phyloP scores from a whole-genome alignment of 2,329 filamentous ascomycete species.

The Calonectria leucothoes region DNA sequence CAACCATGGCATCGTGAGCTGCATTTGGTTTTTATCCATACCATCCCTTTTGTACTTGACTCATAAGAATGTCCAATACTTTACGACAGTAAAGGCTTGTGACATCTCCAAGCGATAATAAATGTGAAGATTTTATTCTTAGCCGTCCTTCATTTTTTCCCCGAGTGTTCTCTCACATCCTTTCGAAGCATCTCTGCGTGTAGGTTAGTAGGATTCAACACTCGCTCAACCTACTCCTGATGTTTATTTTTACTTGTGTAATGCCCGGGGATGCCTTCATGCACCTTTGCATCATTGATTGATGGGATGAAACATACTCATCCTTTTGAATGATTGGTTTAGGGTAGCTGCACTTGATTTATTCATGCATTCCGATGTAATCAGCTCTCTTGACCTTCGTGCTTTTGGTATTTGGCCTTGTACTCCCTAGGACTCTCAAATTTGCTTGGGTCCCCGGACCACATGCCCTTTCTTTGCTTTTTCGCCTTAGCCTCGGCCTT shows the following conservation, averaged over 20 bases:
- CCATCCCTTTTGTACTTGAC: background rate
- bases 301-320: background rate
- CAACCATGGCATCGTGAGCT: background rate
- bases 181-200: background rate
- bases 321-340: background rate
- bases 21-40: background rate
- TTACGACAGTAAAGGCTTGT: background rate
- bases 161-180: background rate
- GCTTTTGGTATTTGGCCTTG: conserved; percentile 67
- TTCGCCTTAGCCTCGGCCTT: conserved; percentile 76
- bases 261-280: background rate
- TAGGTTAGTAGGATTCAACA: too few species aligned
- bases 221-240: background rate
- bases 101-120: background rate
- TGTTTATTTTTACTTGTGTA: background rate
- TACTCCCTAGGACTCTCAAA: conserved; percentile 90
- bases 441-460: conserved; percentile 71
- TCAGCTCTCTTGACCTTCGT: conserved; percentile 34
- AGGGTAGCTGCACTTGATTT: background rate
- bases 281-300: background rate
- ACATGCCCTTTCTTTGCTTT: conserved; percentile 76
- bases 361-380: background rate
- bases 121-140: background rate
- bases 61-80: background rate
- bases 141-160: background rate